A percentile compares a stretch with the other conserved stretches of the same genome.
These are phyloP conservation scores for Angomonas deanei DNA, from an alignment of 208 protist genomes.

Conservation along the genomic window DNA sequence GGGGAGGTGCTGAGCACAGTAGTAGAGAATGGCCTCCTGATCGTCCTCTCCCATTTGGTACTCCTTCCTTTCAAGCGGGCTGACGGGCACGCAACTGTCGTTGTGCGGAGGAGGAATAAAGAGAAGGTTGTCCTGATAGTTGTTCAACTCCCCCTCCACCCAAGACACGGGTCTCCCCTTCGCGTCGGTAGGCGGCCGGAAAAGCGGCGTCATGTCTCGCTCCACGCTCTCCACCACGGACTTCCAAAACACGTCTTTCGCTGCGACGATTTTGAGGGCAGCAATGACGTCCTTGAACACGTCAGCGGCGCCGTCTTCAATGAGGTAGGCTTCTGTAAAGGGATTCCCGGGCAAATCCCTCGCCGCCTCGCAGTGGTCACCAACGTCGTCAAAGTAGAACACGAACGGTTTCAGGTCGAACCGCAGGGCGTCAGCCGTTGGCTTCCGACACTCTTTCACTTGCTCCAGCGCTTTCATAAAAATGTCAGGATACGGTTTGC, in stretches of 20 bases:
- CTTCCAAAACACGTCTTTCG: conserved; percentile 61
- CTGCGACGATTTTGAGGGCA: conserved; percentile 47
- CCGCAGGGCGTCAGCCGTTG: conserved; percentile 51
- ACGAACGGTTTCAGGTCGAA: conserved; percentile 66
- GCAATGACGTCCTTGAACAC: conserved; percentile 62
- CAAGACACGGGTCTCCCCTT: conserved; percentile 48
- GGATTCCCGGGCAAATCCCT: conserved; percentile 43
- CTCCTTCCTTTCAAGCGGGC: conserved; percentile 18
- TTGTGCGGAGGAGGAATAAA: conserved; percentile 54
- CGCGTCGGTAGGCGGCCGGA: conserved; percentile 24
- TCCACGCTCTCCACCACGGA: conserved; percentile 47
- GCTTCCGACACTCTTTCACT: conserved; percentile 32
- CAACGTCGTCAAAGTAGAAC: conserved; percentile 74
- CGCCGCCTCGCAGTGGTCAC: conserved; percentile 57
- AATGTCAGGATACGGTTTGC: conserved; percentile 78
- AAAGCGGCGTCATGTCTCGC: conserved; percentile 61
- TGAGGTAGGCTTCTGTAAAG: conserved; percentile 60
- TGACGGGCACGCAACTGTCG: conserved; percentile 29
- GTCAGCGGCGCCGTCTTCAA: conserved; percentile 59
- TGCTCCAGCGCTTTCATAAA: conserved; percentile 58
- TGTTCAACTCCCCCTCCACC: conserved; percentile 66
- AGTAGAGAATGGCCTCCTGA: conserved; percentile 70
- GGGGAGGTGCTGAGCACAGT: conserved; percentile 62
- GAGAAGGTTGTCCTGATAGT: conserved; percentile 69
- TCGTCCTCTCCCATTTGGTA: conserved; percentile 62